Base-by-base conservation (phyloP, 73 alveolate species). In the Breviolum minutum region DNA sequence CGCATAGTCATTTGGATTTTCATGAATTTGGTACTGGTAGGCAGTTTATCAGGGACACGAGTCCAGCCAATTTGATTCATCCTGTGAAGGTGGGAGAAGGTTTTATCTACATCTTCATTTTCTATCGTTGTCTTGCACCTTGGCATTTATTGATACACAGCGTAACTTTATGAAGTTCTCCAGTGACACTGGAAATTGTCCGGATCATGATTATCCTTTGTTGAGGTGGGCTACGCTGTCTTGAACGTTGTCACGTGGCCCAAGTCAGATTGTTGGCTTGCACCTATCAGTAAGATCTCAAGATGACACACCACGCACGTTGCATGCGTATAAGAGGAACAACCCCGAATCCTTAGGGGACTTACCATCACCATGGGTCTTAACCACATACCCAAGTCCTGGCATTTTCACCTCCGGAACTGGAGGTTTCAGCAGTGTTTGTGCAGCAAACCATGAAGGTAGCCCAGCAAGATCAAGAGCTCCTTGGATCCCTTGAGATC, bases 391-490 rank as follows among this genome's bases (percentile, higher is more conserved):
- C n/a, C n/a, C n/a, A n/a, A n/a, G n/a, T n/a, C n/a, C n/a, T n/a
- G n/a, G 82, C 29, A 76, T 10, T 76, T 29, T 29, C 29, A 32
- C 24, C 89, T 29, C 1, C 70, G 8, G 7, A 79, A 61, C 20
- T 83, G 27, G 27, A 90, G 96, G 96, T 90, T 11, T 40, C 76
- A 7, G 96, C 96, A 8, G 96, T 90, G 27, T 90, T 88, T 48
- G 95, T 88, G 48, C 96, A 90, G 74, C 96, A 90, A 63, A 90
- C 96, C 6, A 90, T 90, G 96, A 90, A 90, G 68, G 96, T 90
- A 29, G 96, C 96, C 22, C 96, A 90, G 85, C 87, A 73, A 40
- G 96, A 90, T 71, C 96, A 90, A 48, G 96, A 90, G 96, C 76
- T 11, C 8, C 91, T 22, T 20, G 91, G 27, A 68, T 40, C 24